Evolutionary conservation across 139 green algal genomes (phyloP).

Genomic region (Ettlia oleoabundans): DNA sequence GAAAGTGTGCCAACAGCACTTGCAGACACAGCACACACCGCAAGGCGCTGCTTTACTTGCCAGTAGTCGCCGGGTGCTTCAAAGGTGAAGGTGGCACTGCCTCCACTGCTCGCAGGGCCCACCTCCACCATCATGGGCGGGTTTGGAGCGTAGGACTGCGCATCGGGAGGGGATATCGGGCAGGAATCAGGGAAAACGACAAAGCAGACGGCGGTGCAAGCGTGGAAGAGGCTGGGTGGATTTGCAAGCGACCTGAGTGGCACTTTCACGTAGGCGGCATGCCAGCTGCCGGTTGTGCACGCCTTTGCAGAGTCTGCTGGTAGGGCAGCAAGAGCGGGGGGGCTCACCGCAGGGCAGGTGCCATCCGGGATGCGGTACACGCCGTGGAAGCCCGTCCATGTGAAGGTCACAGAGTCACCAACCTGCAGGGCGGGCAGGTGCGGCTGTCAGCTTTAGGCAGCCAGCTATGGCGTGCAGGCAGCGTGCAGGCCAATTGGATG

Average conservation of each 20-base stretch:
- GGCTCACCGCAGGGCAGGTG: not conserved
- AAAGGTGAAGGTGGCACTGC: not conserved
- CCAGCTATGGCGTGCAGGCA: not conserved
- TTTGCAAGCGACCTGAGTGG: no score
- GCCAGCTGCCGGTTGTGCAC: no score
- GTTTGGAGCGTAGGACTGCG: not conserved
- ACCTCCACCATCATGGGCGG: not conserved
- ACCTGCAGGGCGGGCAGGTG: not conserved
- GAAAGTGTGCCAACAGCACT: not conserved
- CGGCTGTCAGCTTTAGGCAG: not conserved
- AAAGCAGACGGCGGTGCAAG: not conserved
- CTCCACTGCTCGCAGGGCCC: not conserved
- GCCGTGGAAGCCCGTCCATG: not conserved
- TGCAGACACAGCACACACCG: not conserved
- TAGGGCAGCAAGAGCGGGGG: not conserved
- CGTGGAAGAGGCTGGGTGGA: not conserved
- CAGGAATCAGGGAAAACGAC: not conserved
- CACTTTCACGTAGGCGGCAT: no score
- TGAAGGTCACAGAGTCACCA: not conserved
- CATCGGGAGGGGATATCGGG: not conserved
- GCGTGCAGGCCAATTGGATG: no score
- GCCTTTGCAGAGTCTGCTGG: no score
- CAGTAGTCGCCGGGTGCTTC: not conserved
- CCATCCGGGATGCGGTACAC: not conserved
- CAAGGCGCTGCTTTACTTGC: not conserved